Base-by-base conservation (phyloP, 495 filamentous ascomycete species). In the Daldinia grandis region DNA sequence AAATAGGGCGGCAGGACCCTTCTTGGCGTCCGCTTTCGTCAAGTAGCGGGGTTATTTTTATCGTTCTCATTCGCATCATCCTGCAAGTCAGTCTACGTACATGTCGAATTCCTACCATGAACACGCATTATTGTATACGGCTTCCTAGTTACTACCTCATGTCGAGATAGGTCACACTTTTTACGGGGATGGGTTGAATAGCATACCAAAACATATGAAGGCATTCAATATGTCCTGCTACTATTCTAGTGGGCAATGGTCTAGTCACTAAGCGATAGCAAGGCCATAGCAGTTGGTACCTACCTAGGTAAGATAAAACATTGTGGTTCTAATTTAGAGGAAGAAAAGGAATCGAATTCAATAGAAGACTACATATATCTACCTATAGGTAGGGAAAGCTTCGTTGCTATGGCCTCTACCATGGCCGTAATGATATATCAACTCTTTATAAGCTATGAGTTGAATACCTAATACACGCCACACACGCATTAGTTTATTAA, bases 1-100 rank as follows among this genome's bases (percentile, higher is more conserved):
- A 17, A 50, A 25, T 24, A 30, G 17, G 28, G 35, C 44, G 51
- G 54, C 66, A 58, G 56, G 40, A 56, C 24, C 38, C 58, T 61
- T 55, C 19, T 62, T 35, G 57, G 8, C 50, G 6, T 49, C 56
- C 55, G 9, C 40, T 15, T 53, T 15, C 15, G 24, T 53, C 7
- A 24, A 8, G 27, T 30, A 4, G 6, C n/a, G 4, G 24, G 27
- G 24, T 27, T 53, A 53, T 27, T 15, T 53, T n/a, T 30, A 30
- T 53, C 14, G n/a, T 3, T 30, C 25, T 47, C 42, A 47, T 47
- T 10, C 8, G 8, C 42, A 47, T 47, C 19, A 19, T 47, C 9
- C 9, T 12, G 3, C 21, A 14, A 47, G 3, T 24, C 42, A 24
- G 1, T 21, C 42, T 24, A 3, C 42, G 17, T 3, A 47, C 10